Base-by-base conservation (phyloP, 805 yeast genomes). In the Suhomyces sp. region DNA sequence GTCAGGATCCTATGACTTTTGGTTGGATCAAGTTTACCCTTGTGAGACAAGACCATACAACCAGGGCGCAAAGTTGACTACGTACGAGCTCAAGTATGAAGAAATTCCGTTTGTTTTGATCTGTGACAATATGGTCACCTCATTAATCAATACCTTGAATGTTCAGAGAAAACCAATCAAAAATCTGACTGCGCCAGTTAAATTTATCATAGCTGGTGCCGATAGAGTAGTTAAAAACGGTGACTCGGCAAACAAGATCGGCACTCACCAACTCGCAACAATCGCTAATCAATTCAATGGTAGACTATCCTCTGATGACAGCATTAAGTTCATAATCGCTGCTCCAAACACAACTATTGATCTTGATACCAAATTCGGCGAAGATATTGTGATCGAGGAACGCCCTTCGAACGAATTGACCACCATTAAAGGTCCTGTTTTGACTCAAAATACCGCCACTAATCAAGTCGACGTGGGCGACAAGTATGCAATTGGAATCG, bases 41-140 rank as follows among this genome's bases (percentile, higher is more conserved):
- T 78, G 93, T 61, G 99, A 93, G 65, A 93, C 99, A 0, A 80
- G 99, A 60, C 99, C 99, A 1, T 94, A 93, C 66, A 91, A 93
- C 67, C 98, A 93, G 72, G 99, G 99, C 8, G 89, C 97, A 0
- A 81, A 96, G 58, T 76, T 93, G 53, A 93, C 98, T 0, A 92
- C 97, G 0, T 93, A 84, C 68, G 99, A 93, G 67, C 78, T 93
- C 44, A 85, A 88, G 13, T 85, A 87, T 61, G 98, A 93, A 56
- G 64, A 81, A 19, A 89, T 94, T 41, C 98, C 98, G 13, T 84
- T 94, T 46, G 89, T 96, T 1, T 74, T 93, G 54, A 82, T 93
- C 55, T 87, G 97, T 9, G 99, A 93, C 64, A 87, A 90, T 53
- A 92, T 93, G 93, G 96, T 87, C 1, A 83, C 96, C 0, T 85